phyloP scores from a whole-genome alignment of 805 yeast genomes.

The Kodamaea sagamina region DNA sequence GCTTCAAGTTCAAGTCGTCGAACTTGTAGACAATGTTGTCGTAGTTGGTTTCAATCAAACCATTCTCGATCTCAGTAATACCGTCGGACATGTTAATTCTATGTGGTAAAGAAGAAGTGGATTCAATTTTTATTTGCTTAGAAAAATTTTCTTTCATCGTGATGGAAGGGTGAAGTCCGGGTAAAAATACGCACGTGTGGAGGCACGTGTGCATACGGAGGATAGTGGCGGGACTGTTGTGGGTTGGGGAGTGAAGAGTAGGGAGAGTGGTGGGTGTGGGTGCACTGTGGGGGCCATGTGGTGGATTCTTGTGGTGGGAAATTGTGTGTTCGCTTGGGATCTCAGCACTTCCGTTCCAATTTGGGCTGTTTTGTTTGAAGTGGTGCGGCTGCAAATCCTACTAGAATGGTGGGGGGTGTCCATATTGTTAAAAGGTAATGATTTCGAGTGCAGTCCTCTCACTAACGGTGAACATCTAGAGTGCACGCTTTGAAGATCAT shows the following conservation, averaged over 20 bases:
- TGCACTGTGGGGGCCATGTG: no score
- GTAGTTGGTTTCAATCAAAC: slow-evolving; percentile 90
- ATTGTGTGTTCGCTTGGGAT: no score
- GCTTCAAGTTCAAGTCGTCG: slow-evolving; percentile 75
- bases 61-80: slow-evolving; percentile 76
- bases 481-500: no score
- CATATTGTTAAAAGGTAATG: no score
- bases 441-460: no score
- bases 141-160: slow-evolving; percentile 20
- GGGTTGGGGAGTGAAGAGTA: slow-evolving; percentile 1
- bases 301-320: no score
- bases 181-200: slow-evolving; percentile 4
- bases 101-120: slow-evolving; percentile 5
- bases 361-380: no score
- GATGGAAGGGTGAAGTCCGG: slow-evolving; percentile 11
- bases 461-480: no score
- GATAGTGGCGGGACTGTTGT: slow-evolving; percentile 8
- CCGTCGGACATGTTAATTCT: slow-evolving; percentile 58
- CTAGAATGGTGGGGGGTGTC: no score
- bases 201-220: slow-evolving; percentile 12
- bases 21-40: slow-evolving; percentile 79
- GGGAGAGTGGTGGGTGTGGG: slow-evolving; percentile 2
- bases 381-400: no score
- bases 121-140: slow-evolving; percentile 1
- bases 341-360: no score